Base-by-base conservation (phyloP, 495 filamentous ascomycete species). In the Paragyromitra xinjiangensis region DNA sequence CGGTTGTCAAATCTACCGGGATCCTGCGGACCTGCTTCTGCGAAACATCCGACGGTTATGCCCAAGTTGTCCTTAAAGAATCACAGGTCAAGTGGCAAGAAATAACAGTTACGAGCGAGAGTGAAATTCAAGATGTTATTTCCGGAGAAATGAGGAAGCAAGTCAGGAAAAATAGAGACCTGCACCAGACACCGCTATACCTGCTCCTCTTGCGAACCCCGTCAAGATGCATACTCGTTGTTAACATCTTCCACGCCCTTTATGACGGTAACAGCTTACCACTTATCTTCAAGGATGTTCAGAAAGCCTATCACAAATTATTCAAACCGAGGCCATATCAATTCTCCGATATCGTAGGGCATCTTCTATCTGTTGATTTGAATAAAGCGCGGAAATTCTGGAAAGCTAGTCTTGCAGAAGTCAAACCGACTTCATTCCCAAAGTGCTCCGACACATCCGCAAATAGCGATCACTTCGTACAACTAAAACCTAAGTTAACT, bases 261-360 rank as follows among this genome's bases (percentile, higher is more conserved):
- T 98, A 98, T 79, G 95, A 98, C 84, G 94, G 92, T 0, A 92
- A 88, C 78, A 95, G 93, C 67, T 86, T 97, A 37, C 82, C 87
- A 0, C 84, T 94, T 34, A 81, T 97, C 0, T 83, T 97, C 16
- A 83, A 86, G 5, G 83, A 86, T 26, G 85, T 94, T 40, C 84
- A 84, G 16, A 69, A 73, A 6, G 81, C 82, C 40, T 89, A 89
- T 65, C 63, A 62, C 8, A 55, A 66, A 14, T 69, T 53, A 16
- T 73, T 79, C 51, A 50, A 68, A 8, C 56, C 71, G 16, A 67
- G 81, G 37, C 9, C 75, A 22, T 56, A 63, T 14, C 81, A 86
- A 16, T 81, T 85, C 56, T 80, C 71, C 6, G 73, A 83, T 2
- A 85, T 88, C 69, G 67, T 87, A 7, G 83, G 85, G 26, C 80